Conservation (phyloP, 352 stramenopile genomes). For the Globisporangium emineosum region DNA sequence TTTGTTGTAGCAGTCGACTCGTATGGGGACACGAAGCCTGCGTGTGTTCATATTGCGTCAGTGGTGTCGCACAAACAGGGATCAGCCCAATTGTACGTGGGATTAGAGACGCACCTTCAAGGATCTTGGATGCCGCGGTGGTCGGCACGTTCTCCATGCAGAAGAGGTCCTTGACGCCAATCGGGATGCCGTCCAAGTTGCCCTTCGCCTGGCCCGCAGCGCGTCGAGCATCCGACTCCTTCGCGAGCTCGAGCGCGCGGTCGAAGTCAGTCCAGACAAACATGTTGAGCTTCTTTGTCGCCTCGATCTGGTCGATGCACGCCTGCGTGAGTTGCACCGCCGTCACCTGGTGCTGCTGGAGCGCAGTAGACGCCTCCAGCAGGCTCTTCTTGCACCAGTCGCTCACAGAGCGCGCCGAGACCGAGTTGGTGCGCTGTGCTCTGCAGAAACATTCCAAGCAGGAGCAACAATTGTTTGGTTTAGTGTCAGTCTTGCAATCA, state of each 20-base stretch:
- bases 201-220: slow-evolving; percentile 33
- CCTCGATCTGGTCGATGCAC: slow-evolving; percentile 76
- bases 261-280: slow-evolving; percentile 76
- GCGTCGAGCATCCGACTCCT: slow-evolving; percentile 77
- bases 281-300: slow-evolving; percentile 72
- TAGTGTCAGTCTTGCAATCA: background rate
- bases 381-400: slow-evolving; percentile 68
- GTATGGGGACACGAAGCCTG: slow-evolving; percentile 86
- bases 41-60: no score
- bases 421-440: slow-evolving; percentile 1
- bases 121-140: slow-evolving; percentile 88
- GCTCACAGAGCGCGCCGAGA: slow-evolving; percentile 26
- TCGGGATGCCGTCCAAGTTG: slow-evolving; percentile 93
- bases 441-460: background rate
- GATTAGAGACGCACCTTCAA: slow-evolving; percentile 34
- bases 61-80: background rate
- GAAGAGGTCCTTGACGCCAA: slow-evolving; percentile 97
- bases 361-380: slow-evolving; percentile 43
- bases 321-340: slow-evolving; percentile 58
- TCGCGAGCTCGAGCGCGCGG: slow-evolving; percentile 59
- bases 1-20: slow-evolving; percentile 83
- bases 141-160: slow-evolving; percentile 89
- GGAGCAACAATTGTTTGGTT: background rate
- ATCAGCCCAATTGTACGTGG: background rate
- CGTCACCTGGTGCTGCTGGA: slow-evolving; percentile 45